Evolutionary conservation across 2,329 filamentous ascomycete genomes (phyloP), one percentile per base, ranked within the genome.

Genomic region (Pseudophaeomoniella oleicola): DNA sequence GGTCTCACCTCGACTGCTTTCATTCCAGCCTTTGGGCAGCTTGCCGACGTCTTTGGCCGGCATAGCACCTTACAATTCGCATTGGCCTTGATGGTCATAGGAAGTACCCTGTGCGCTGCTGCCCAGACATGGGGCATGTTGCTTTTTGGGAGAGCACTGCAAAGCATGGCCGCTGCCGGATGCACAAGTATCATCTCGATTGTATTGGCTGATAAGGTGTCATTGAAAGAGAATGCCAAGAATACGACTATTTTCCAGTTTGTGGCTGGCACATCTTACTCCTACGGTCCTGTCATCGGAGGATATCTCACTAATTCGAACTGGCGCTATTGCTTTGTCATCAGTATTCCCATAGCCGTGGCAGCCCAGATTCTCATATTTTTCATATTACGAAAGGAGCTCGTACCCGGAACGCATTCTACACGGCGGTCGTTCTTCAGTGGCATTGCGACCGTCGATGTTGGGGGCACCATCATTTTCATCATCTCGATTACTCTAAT

Each of bases 241-340:
- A 79, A 77, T 44, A 77, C 69, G 58, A 70, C 71, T 2, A 54
- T 73, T 5, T 78, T 82, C 42, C 66, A 72, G 0, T 44, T 81
- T 5, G 60, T 78, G 1, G 66, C 65, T 5, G 75, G 75, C 0
- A 48, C 75, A 4, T 69, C 70, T 10, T 81, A 74, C 48, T 66
- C 66, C 1, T 45, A 77, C 9, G 75, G 77, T 0, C 77, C 77
- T 0, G 65, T 78, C 2, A 57, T 78, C 16, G 77, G 77, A 30
- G 75, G 60, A 44, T 58, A 46, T 39, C 58, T 75, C 10, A 69
- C 69, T 14, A 56, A 61, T 22, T 54, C 62, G 3, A 67, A 63
- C 43, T 81, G 77, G 76, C 59, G 75, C 35, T 81, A 78, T 66
- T 76, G 73, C 47, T 81, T 81, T 50, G 72, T 67, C 27, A 66